Conservation (phyloP, 2,329 filamentous ascomycete genomes). For the Magnaporthales sp. region DNA sequence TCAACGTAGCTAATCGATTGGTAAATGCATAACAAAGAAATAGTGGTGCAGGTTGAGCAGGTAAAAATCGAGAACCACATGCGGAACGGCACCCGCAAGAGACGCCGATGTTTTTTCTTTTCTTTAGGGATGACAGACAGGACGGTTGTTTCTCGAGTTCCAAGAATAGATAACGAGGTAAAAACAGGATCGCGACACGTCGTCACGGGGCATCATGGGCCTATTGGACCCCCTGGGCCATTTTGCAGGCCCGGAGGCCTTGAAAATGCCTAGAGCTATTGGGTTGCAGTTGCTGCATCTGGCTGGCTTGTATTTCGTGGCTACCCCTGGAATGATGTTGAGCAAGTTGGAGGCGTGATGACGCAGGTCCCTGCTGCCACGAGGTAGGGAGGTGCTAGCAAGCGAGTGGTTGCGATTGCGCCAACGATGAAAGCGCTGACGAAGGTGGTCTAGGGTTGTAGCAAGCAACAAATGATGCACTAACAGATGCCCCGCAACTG, state of each 20-base stretch:
- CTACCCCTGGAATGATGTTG: not conserved
- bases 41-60: not conserved
- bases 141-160: not conserved
- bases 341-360: not conserved
- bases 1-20: not conserved
- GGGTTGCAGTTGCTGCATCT: not conserved
- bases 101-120: not conserved
- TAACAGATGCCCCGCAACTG: not conserved
- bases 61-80: not conserved
- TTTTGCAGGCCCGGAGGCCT: not conserved
- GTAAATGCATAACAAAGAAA: not conserved
- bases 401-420: not conserved
- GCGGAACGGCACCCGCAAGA: not conserved
- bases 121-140: no score
- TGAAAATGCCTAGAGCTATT: not conserved
- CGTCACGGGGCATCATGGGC: not conserved
- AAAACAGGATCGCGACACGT: constrained; percentile 5
- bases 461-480: not conserved
- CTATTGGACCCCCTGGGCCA: not conserved
- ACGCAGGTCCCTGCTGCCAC: not conserved
- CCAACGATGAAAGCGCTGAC: not conserved
- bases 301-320: not conserved
- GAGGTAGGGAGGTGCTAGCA: not conserved
- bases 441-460: not conserved
- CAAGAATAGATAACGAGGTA: constrained; percentile 3